Percentiles rank a stretch among this genome's conserved stretches.
Conservation (phyloP, 2,329 filamentous ascomycete species). For the Colletotrichum sp. region DNA sequence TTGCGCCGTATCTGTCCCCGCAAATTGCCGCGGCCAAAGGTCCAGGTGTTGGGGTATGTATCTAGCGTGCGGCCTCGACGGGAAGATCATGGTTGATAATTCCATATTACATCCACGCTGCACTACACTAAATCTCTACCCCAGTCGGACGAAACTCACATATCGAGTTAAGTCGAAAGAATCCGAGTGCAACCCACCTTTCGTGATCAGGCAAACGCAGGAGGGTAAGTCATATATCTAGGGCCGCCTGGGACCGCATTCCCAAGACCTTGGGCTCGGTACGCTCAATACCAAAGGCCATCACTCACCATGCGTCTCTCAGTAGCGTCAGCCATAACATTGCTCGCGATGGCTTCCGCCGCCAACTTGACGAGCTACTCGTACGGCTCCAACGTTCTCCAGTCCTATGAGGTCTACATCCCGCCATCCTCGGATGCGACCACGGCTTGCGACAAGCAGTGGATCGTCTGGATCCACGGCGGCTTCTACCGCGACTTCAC, state of each 20-base stretch:
- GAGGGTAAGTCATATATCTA: background rate
- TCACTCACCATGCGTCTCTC: background rate
- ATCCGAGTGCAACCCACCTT: background rate
- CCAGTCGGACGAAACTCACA: background rate
- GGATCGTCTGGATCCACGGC: constrained; percentile 9
- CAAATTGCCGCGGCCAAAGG: background rate
- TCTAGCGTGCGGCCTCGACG: background rate
- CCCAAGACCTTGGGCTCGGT: background rate
- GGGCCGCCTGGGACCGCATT: background rate
- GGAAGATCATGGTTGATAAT: background rate
- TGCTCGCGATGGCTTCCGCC: background rate
- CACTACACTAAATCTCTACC: background rate
- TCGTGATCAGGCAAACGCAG: background rate
- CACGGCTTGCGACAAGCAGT: background rate
- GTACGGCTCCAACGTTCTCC: constrained; percentile 5
- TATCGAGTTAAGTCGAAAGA: background rate
- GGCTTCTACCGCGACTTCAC: constrained; percentile 16
- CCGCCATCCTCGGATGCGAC: background rate
- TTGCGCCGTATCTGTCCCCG: background rate
- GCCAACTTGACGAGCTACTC: background rate
- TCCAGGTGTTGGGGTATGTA: background rate
- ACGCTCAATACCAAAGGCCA: background rate
- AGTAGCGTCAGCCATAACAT: background rate
- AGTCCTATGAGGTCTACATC: constrained; percentile 6
- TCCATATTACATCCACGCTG: background rate